These are phyloP conservation scores for Hymenoscyphus repandus DNA, from an alignment of 2,329 filamentous ascomycete species.

Conservation along the genomic window DNA sequence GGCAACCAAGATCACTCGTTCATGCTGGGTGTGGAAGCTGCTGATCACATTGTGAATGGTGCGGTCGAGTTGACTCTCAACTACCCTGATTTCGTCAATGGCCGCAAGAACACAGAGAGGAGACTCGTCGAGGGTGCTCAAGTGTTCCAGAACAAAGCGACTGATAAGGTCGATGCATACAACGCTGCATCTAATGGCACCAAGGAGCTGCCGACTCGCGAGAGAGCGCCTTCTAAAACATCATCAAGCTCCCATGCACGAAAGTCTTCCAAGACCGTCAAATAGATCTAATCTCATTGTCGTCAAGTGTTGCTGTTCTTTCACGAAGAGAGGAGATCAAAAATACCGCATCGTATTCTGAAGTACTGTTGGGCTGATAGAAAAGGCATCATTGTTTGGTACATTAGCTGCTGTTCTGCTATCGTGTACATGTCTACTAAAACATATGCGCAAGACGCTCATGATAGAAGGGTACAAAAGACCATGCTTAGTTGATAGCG, in stretches of 20 bases:
- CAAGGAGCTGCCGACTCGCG: conserved; percentile 22
- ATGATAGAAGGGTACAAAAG: too few relatives aligned
- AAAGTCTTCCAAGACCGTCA: conserved; percentile 33
- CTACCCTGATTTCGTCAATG: conserved; percentile 72
- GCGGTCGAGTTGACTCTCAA: conserved; percentile 71
- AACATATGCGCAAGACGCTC: too few relatives aligned
- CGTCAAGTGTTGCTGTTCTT: not conserved
- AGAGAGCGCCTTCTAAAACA: conserved; percentile 32
- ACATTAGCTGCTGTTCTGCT: not conserved
- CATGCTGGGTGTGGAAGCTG: conserved; percentile 73
- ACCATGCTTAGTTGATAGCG: too few relatives aligned
- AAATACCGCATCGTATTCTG: not conserved
- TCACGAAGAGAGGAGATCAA: not conserved
- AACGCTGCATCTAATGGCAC: conserved; percentile 15
- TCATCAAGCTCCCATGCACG: conserved; percentile 31
- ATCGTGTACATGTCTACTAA: too few relatives aligned
- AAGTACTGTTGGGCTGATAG: not conserved
- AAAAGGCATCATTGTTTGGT: not conserved
- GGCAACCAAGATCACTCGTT: conserved; percentile 58
- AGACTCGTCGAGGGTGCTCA: conserved; percentile 33
- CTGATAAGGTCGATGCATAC: conserved; percentile 26
- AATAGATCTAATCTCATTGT: conserved; percentile 21
- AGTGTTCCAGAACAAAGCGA: conserved; percentile 27
- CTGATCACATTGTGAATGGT: conserved; percentile 68
- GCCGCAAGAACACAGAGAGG: conserved; percentile 35